These are phyloP conservation scores for Fusarium pseudoanthophilum DNA, from an alignment of 2,329 filamentous ascomycete genomes.

Conservation along the genomic window DNA sequence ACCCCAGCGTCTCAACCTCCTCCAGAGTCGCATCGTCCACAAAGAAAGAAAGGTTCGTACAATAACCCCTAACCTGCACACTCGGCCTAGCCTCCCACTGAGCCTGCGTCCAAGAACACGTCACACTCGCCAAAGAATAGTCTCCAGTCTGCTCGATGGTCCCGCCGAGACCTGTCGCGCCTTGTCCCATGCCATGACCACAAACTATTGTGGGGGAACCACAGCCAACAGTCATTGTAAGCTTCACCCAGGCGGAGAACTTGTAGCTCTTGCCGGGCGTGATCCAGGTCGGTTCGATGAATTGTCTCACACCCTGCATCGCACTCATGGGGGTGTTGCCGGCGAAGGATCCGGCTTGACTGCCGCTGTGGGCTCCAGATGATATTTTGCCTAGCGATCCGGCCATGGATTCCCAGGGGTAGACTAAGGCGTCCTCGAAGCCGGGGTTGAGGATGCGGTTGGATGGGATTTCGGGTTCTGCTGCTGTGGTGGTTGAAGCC, in stretches of 20 bases:
- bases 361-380: background rate
- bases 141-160: too few species aligned
- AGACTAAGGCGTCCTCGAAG: fast-evolving
- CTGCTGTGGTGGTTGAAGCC: background rate
- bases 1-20: background rate
- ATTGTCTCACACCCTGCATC: too few species aligned
- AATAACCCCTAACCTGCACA: background rate
- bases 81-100: background rate
- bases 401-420: background rate
- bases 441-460: background rate
- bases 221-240: background rate
- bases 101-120: conserved; percentile 7
- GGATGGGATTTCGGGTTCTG: background rate
- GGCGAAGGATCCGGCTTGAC: background rate
- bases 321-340: background rate
- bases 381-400: too few species aligned
- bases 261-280: background rate
- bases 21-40: background rate
- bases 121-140: background rate
- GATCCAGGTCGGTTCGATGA: too few species aligned
- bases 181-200: background rate
- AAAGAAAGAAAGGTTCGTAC: background rate
- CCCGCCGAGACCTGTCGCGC: too few species aligned
- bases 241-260: background rate
- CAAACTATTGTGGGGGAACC: background rate